phyloP scores from a whole-genome alignment of 441 rosid genomes.

The Populus hybrid region DNA sequence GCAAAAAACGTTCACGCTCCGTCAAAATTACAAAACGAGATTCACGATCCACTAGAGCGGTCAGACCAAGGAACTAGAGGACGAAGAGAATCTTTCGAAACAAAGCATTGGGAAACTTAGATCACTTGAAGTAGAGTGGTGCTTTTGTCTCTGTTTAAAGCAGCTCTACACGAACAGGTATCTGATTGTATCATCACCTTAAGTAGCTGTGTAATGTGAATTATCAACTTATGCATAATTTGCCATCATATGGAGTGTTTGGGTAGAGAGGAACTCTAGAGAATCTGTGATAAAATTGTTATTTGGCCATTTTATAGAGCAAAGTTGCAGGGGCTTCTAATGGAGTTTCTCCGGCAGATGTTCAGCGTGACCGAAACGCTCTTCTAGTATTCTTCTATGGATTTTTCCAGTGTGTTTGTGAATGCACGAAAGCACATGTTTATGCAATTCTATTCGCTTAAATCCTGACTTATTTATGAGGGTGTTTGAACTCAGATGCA shows the following conservation, averaged over 20 bases:
- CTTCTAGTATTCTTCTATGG: not conserved
- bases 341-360: too few species aligned
- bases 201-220: not conserved
- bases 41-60: conserved; percentile 78
- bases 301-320: too few species aligned
- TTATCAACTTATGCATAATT: too few species aligned
- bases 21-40: conserved; percentile 76
- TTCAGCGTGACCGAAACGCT: too few species aligned
- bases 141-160: conserved; percentile 79
- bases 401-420: not conserved
- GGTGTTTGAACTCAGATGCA: too few species aligned
- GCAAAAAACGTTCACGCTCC: conserved; percentile 72
- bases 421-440: not conserved
- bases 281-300: too few species aligned
- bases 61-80: conserved; percentile 43
- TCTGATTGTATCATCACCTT: conserved; percentile 1
- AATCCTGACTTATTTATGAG: conserved; percentile 10
- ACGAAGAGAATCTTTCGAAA: conserved; percentile 56
- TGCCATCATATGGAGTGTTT: too few species aligned
- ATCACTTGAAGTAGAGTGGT: conserved; percentile 65
- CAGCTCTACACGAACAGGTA: conserved; percentile 80
- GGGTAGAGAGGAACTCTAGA: too few species aligned
- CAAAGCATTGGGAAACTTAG: conserved; percentile 67
- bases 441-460: conserved; percentile 3
- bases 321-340: too few species aligned